A percentile compares a stretch with the other conserved stretches of the same genome.
phyloP scores from a whole-genome alignment of 805 yeast species.

The Ogataea corticis region DNA sequence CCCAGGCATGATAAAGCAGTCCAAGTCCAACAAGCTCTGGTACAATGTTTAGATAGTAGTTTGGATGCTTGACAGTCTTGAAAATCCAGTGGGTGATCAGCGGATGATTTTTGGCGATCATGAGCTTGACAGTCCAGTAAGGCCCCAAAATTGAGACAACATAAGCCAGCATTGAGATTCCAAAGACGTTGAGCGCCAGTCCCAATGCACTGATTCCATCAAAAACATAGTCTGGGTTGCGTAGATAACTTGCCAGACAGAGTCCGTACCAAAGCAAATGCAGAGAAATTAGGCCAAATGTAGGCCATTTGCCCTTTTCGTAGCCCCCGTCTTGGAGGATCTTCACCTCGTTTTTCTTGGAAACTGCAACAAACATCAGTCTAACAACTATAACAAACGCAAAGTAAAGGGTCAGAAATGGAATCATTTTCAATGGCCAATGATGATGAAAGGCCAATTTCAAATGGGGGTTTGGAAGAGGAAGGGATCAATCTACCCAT shows the following conservation, averaged over 20 bases:
- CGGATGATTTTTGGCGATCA: slow-evolving; percentile 20
- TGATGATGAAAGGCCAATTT: no score
- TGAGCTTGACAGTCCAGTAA: slow-evolving; percentile 18
- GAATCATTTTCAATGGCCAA: no score
- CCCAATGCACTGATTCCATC: slow-evolving; percentile 8
- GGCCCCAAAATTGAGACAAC: slow-evolving; percentile 13
- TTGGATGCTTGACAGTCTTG: slow-evolving; percentile 15
- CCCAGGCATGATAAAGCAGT: slow-evolving; percentile 14
- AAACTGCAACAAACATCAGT: slow-evolving; percentile 5
- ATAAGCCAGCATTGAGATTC: slow-evolving; percentile 9
- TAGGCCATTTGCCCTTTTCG: slow-evolving; percentile 13
- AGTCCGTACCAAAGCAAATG: slow-evolving; percentile 12
- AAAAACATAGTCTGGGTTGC: background rate
- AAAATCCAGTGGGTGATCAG: slow-evolving; percentile 17
- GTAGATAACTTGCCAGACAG: slow-evolving; percentile 1
- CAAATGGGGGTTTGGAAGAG: no score
- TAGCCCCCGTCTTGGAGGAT: slow-evolving; percentile 15
- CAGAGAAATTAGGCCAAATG: slow-evolving; percentile 4
- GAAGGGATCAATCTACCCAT: no score
- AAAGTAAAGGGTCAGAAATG: slow-evolving; percentile 6
- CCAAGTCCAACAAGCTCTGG: slow-evolving; percentile 17
- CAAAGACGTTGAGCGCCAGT: slow-evolving; percentile 9
- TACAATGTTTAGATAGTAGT: slow-evolving; percentile 14
- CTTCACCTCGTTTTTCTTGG: slow-evolving; percentile 12
- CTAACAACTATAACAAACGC: slow-evolving; percentile 1